Base-by-base conservation (phyloP, 2,329 filamentous ascomycete species). In the Xylariaceae sp. region DNA sequence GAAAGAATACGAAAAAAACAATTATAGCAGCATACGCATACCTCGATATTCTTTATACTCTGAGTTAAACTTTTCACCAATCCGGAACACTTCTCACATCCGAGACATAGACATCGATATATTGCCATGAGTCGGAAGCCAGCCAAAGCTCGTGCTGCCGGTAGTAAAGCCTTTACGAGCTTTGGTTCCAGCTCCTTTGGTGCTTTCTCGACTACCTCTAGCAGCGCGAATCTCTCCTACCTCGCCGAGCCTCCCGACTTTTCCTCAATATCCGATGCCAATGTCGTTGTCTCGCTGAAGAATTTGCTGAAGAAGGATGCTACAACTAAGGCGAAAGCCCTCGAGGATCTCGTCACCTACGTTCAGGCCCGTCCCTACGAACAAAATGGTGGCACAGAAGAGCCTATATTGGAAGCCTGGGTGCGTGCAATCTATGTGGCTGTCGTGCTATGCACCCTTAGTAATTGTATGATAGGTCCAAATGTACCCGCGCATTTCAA, bases 241-340 rank as follows among this genome's bases (percentile, higher is more conserved):
- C 84, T 98, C 50, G 81, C 89, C 50, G 92, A 96, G 67, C 90
- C 91, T 9, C 90, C 90, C 46, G 89, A 96, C 67, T 85, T 96
- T 64, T 86, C 87, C 32, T 78, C 77, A 43, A 86, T 99, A 57
- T 89, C 87, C 44, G 88, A 96, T 65, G 83, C 92, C 7, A 89
- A 95, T 68, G 80, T 93, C 40, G 86, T 93, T 40, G 92, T 98
- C 14, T 86, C 88, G n/a, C 91, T 97, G 77, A 96, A 97, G 74
- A 96, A 96, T 65, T 76, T 97, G 2, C 82, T 88, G 48, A 99
- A 98, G 77, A 96, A 95, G 75, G 93, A 97, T 76, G 89, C 88
- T 67, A 96, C 87, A 10, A 99, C 95, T 40, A 96, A 96, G 71
- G 82, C 89, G 7, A 96, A 93, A 72, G 93, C 91, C 0, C 78